Percentiles rank a stretch among this genome's conserved stretches.
These are phyloP conservation scores for Fomes fomentarius DNA, from an alignment of 1,284 basidiomycete species.

Conservation along the genomic window DNA sequence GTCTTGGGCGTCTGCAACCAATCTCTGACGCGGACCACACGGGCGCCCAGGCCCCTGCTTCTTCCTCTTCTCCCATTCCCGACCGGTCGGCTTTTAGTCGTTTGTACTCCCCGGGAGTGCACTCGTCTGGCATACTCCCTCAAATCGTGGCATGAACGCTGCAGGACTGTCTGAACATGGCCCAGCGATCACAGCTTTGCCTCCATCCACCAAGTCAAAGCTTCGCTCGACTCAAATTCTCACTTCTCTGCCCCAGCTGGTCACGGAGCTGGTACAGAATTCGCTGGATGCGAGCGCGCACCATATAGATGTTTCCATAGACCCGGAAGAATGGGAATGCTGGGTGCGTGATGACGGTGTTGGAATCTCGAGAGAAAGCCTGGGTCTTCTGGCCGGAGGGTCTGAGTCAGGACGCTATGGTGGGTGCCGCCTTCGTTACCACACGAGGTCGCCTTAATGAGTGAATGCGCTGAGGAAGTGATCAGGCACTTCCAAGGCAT, in stretches of 20 bases:
- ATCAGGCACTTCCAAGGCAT: slow-evolving; percentile 75
- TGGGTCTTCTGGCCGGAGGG: slow-evolving; percentile 57
- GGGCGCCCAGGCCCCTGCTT: not conserved
- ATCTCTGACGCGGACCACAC: not conserved
- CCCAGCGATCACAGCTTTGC: slow-evolving; percentile 36
- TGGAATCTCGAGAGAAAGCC: slow-evolving; percentile 67
- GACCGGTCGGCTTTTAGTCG: not conserved
- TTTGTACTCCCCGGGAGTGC: too few relatives aligned
- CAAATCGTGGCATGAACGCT: not conserved
- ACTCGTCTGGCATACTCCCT: too few relatives aligned
- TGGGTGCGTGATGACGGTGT: slow-evolving; percentile 84
- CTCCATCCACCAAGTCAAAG: slow-evolving; percentile 57
- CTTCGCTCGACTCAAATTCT: slow-evolving; percentile 84
- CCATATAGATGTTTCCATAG: slow-evolving; percentile 65
- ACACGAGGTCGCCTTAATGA: not conserved
- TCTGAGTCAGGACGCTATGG: slow-evolving; percentile 65
- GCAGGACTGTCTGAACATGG: not conserved
- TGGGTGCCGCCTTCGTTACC: slow-evolving; percentile 38
- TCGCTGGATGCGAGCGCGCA: slow-evolving; percentile 71
- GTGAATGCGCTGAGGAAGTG: not conserved
- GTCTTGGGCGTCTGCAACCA: not conserved
- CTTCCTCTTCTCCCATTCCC: not conserved
- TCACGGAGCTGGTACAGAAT: slow-evolving; percentile 87
- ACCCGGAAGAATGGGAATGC: slow-evolving; percentile 74
- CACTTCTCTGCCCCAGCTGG: slow-evolving; percentile 76